Evolutionary conservation across 345 rosid species (phyloP).

Genomic region (Lepidium didymum): DNA sequence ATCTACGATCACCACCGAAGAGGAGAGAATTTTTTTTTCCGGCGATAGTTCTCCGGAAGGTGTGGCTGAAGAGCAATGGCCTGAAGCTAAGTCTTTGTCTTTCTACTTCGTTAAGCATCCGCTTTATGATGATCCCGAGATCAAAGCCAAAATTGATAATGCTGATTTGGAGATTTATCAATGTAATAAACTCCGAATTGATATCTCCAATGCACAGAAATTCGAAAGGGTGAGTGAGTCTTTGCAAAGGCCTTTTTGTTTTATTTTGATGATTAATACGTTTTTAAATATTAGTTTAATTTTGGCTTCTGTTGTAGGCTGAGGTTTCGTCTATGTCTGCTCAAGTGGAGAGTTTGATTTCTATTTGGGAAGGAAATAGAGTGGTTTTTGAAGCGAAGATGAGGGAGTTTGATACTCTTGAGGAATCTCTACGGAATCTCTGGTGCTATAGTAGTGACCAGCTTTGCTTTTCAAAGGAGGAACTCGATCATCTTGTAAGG

Average conservation of each 20-base stretch:
- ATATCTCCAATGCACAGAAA: conserved; percentile 33
- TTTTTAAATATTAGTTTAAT: neutral
- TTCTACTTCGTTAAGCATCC: conserved; percentile 56
- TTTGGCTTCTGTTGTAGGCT: conserved; percentile 19
- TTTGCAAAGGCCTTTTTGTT: neutral
- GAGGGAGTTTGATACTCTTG: conserved; percentile 63
- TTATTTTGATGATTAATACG: neutral
- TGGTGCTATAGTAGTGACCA: conserved; percentile 28
- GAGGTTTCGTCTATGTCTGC: conserved; percentile 38
- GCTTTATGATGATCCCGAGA: conserved; percentile 50
- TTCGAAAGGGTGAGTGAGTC: conserved; percentile 63
- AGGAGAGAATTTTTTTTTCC: conserved; percentile 40
- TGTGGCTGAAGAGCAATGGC: conserved; percentile 54
- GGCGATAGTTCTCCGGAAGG: conserved; percentile 45
- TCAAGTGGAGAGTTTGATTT: conserved; percentile 28
- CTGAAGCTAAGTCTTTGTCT: conserved; percentile 39
- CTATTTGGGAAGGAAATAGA: conserved; percentile 35
- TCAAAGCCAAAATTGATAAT: conserved; percentile 49
- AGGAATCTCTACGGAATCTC: conserved; percentile 63
- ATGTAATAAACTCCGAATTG: conserved; percentile 40
- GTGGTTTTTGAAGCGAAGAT: conserved; percentile 49
- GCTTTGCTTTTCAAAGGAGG: conserved; percentile 75
- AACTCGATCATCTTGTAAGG: conserved; percentile 65
- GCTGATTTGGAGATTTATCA: conserved; percentile 57
- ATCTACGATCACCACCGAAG: conserved; percentile 31